Percentiles rank a stretch among this genome's conserved stretches.
phyloP scores from a whole-genome alignment of 139 green algal genomes.

The Chlorella ohadii region DNA sequence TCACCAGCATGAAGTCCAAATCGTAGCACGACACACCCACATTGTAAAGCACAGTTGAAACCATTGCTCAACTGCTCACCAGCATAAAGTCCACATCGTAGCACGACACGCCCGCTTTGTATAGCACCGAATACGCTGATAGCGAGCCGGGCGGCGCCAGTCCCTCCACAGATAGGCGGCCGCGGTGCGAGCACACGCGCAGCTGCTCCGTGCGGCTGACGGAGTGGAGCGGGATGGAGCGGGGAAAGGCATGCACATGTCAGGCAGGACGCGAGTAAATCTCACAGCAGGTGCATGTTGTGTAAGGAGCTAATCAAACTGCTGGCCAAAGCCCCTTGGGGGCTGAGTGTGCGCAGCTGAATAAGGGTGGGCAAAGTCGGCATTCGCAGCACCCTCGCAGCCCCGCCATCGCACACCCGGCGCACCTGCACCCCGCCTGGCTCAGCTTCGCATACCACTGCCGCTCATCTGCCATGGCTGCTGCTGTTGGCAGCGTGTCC shows the following conservation, averaged over 20 bases:
- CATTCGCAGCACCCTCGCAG: too few species aligned
- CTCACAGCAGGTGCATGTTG: too few species aligned
- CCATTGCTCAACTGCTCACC: background rate
- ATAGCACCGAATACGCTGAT: conserved; percentile 21
- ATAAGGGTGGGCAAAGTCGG: too few species aligned
- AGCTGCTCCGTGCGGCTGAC: conserved; percentile 13
- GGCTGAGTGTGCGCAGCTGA: too few species aligned
- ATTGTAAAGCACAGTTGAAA: conserved; percentile 36
- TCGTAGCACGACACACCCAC: conserved; percentile 43
- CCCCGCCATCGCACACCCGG: background rate
- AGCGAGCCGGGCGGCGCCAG: conserved; percentile 1
- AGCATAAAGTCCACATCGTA: conserved; percentile 47
- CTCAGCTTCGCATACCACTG: conserved; percentile 15
- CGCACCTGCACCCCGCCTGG: conserved; percentile 1
- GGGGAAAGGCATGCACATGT: background rate
- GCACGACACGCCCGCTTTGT: conserved; percentile 35
- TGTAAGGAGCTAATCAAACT: too few species aligned
- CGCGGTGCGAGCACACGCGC: conserved; percentile 42
- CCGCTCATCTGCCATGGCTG: conserved; percentile 25
- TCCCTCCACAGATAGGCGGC: background rate
- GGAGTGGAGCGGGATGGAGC: background rate
- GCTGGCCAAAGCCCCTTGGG: too few species aligned
- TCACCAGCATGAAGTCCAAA: conserved; percentile 28
- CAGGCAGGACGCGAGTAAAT: too few species aligned
- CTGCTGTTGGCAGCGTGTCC: background rate